phyloP scores from a whole-genome alignment of 441 rosid genomes.

The Croton setiger region DNA sequence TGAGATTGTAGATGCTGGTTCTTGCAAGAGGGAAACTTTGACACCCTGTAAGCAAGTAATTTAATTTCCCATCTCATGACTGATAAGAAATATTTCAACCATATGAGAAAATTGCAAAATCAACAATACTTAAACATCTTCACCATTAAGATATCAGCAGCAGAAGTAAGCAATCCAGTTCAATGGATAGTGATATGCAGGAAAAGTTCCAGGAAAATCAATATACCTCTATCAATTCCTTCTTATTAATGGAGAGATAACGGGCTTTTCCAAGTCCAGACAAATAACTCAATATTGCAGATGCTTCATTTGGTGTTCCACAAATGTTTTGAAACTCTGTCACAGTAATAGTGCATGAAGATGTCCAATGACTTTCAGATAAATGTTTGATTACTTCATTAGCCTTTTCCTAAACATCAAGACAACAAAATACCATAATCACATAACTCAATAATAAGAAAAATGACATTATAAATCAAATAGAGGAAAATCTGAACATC shows the following conservation, averaged over 20 bases:
- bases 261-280: constrained; percentile 54
- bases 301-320: constrained; percentile 58
- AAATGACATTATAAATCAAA: neutral
- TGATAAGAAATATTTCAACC: neutral
- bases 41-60: constrained; percentile 57
- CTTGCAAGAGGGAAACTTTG: constrained; percentile 62
- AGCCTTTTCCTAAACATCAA: constrained; percentile 58
- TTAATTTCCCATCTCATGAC: neutral
- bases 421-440: neutral
- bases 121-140: neutral
- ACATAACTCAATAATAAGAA: neutral
- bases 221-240: constrained; percentile 61
- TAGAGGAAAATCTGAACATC: neutral
- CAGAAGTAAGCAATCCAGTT: neutral
- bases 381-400: constrained; percentile 46
- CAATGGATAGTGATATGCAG: neutral
- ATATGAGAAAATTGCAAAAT: neutral
- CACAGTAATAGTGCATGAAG: constrained; percentile 62
- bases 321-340: constrained; percentile 55
- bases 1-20: constrained; percentile 46
- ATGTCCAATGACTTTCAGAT: constrained; percentile 73
- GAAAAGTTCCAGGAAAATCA: neutral
- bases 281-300: constrained; percentile 62
- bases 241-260: constrained; percentile 44
- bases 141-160: neutral